phyloP scores from a whole-genome alignment of 345 rosid genomes.

The Theobroma cacao region DNA sequence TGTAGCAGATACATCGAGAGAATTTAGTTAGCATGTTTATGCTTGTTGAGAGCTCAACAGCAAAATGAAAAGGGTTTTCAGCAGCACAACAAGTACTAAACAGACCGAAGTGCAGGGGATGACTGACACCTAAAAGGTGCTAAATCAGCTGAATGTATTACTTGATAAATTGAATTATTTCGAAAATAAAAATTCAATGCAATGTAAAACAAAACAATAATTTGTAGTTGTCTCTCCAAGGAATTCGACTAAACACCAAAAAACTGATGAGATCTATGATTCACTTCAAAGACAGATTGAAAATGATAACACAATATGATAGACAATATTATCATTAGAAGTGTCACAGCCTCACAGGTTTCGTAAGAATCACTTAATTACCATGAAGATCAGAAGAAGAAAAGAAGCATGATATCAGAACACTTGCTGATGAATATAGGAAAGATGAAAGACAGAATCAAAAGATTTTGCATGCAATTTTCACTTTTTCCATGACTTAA shows the following conservation, averaged over 20 bases:
- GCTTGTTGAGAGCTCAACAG: not conserved
- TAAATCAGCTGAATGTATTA: not conserved
- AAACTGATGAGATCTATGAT: too few relatives aligned
- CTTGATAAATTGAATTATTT: not conserved
- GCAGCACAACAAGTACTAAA: not conserved
- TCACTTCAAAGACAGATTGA: too few relatives aligned
- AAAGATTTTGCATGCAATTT: not conserved
- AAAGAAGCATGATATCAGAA: not conserved
- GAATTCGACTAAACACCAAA: too few relatives aligned
- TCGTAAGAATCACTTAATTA: not conserved
- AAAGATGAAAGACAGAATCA: not conserved
- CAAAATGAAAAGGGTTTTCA: not conserved
- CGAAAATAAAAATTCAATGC: too few relatives aligned
- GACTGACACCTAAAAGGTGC: not conserved
- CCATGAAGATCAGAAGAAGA: not conserved
- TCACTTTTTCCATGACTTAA: not conserved
- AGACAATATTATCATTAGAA: too few relatives aligned
- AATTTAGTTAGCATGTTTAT: not conserved
- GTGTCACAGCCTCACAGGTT: not conserved
- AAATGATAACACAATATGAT: too few relatives aligned
- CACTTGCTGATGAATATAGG: not conserved
- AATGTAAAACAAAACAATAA: too few relatives aligned
- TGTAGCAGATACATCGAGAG: constrained; percentile 1
- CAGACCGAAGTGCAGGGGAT: not conserved
- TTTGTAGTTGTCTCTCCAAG: too few relatives aligned